Evolutionary conservation across 352 stramenopile species (phyloP).

Genomic region (Phytophthora ohioensis): DNA sequence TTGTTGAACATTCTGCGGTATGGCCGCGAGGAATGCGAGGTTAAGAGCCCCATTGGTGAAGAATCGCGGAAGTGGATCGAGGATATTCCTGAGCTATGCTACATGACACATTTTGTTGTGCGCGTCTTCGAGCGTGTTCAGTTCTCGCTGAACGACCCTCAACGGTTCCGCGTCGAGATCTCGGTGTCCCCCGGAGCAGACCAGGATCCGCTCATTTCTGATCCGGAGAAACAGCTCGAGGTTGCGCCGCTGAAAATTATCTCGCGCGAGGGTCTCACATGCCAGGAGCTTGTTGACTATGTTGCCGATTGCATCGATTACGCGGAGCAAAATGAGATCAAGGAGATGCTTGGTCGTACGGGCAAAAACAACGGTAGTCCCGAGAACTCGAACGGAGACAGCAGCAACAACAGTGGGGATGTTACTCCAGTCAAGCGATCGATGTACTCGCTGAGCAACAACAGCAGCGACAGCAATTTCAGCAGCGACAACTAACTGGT

Average conservation of each 20-base stretch:
- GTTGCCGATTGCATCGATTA: slow-evolving; percentile 79
- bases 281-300: slow-evolving; percentile 89
- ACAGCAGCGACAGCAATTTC: slow-evolving; percentile 64
- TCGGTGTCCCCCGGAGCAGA: slow-evolving; percentile 85
- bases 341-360: slow-evolving; percentile 38
- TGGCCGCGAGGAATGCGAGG: slow-evolving; percentile 63
- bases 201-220: slow-evolving; percentile 70
- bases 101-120: slow-evolving; percentile 99
- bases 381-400: slow-evolving; percentile 33
- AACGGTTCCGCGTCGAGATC: slow-evolving; percentile 87
- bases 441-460: slow-evolving; percentile 64
- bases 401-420: slow-evolving; percentile 37
- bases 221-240: slow-evolving; percentile 67
- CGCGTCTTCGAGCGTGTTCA: slow-evolving; percentile 97
- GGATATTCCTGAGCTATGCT: slow-evolving; percentile 97
- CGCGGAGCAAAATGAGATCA: slow-evolving; percentile 69
- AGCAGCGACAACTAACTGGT: slow-evolving; percentile 41
- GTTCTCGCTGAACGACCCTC: slow-evolving; percentile 66
- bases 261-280: slow-evolving; percentile 81
- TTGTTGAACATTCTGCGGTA: slow-evolving; percentile 98
- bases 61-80: slow-evolving; percentile 88
- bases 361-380: slow-evolving; percentile 39
- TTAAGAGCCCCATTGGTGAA: slow-evolving; percentile 67
- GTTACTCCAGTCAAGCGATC: slow-evolving; percentile 59
- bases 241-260: slow-evolving; percentile 87